Evolutionary conservation across 2,329 filamentous ascomycete genomes (phyloP).

Genomic region (Bipolaris zeicola): DNA sequence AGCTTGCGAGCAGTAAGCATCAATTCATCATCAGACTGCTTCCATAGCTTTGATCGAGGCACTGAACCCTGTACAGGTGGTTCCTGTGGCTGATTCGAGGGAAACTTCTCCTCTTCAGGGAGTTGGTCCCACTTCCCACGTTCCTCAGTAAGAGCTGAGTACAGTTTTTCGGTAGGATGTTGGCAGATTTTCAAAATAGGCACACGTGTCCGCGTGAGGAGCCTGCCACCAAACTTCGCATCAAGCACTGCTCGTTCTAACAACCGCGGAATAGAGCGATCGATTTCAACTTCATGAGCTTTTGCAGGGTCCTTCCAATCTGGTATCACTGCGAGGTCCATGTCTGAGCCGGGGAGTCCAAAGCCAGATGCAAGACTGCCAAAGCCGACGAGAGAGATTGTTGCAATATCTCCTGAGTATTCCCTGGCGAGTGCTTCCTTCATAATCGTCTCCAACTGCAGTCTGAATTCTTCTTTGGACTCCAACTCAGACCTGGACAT

Average conservation of each 20-base stretch:
- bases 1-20: not conserved
- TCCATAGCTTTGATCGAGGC: slow-evolving; percentile 13
- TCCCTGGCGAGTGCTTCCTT: slow-evolving; percentile 61
- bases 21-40: slow-evolving; percentile 12
- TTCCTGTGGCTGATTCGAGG: slow-evolving; percentile 21
- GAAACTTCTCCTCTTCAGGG: slow-evolving; percentile 53
- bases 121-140: slow-evolving; percentile 73
- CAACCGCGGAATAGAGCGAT: slow-evolving; percentile 69
- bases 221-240: slow-evolving; percentile 73
- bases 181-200: slow-evolving; percentile 89
- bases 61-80: slow-evolving; percentile 1
- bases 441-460: slow-evolving; percentile 68
- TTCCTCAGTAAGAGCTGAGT: slow-evolving; percentile 65
- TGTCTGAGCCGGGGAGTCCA: slow-evolving; percentile 84
- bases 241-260: slow-evolving; percentile 77
- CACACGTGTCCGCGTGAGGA: slow-evolving; percentile 78
- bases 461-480: slow-evolving; percentile 74
- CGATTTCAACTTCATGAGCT: slow-evolving; percentile 50
- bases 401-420: slow-evolving; percentile 54
- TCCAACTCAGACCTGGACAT: slow-evolving; percentile 68
- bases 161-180: slow-evolving; percentile 66
- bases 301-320: slow-evolving; percentile 49
- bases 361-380: slow-evolving; percentile 85
- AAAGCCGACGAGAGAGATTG: slow-evolving; percentile 75
- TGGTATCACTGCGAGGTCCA: slow-evolving; percentile 83